Evolutionary conservation across 139 green algal genomes (phyloP).

Genomic region (Chlamydomonas sp.): DNA sequence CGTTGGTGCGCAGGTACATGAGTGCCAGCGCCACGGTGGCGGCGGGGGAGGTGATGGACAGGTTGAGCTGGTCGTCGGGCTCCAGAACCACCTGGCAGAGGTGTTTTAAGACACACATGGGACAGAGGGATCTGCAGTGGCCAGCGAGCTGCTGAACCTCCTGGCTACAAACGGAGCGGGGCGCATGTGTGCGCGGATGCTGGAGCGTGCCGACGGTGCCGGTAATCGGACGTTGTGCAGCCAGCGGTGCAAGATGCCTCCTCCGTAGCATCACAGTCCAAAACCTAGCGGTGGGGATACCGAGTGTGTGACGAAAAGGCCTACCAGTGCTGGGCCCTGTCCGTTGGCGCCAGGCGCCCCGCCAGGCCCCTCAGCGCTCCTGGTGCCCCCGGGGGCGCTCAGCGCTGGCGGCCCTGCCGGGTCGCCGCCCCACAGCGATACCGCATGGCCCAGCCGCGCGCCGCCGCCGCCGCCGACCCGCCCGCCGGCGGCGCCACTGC

Average conservation of each 20-base stretch:
- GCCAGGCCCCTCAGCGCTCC: not conserved
- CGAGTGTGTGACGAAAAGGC: not conserved
- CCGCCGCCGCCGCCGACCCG: not conserved
- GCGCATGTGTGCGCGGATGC: too few species aligned
- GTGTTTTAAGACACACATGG: too few species aligned
- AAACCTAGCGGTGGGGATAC: too few species aligned
- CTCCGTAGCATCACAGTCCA: too few species aligned
- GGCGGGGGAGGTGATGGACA: conserved; percentile 86
- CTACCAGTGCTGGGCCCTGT: conserved; percentile 85
- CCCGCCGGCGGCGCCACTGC: not conserved
- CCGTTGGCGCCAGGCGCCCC: conserved; percentile 60
- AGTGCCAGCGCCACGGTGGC: conserved; percentile 91
- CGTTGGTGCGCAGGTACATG: conserved; percentile 89
- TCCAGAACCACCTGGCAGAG: conserved; percentile 84
- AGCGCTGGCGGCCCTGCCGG: not conserved
- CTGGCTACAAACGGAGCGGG: too few species aligned
- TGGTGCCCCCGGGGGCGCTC: not conserved
- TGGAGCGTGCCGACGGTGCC: too few species aligned
- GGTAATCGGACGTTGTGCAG: too few species aligned
- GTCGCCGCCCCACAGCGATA: conserved; percentile 15
- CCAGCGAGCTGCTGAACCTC: not conserved
- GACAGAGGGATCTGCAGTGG: not conserved
- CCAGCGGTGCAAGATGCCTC: too few species aligned
- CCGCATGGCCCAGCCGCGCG: conserved; percentile 18
- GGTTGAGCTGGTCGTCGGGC: conserved; percentile 75